Percentiles rank a stretch among this genome's conserved stretches.
phyloP scores from a whole-genome alignment of 2,329 filamentous ascomycete species.

The Pseudohalonectria lignicola region DNA sequence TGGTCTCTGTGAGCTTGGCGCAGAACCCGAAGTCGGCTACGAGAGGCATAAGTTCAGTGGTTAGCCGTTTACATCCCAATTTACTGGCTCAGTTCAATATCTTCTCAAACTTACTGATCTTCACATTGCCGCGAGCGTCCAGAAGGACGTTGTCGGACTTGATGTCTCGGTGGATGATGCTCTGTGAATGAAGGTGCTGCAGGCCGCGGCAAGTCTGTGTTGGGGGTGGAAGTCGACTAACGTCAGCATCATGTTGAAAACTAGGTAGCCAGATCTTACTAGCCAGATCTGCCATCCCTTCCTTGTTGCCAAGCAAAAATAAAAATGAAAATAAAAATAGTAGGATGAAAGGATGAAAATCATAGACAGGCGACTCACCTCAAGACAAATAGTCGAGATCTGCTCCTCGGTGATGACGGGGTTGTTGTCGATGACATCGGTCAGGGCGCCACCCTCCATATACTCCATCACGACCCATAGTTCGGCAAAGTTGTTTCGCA shows the following conservation, averaged over 20 bases:
- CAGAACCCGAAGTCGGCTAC: conserved; percentile 98
- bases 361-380: conserved; percentile 72
- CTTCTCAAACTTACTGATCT: conserved; percentile 75
- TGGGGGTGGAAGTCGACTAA: too few relatives aligned
- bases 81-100: too few relatives aligned
- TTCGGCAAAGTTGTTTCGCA: conserved; percentile 88
- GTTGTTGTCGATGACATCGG: conserved; percentile 98
- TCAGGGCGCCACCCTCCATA: conserved; percentile 96
- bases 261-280: too few relatives aligned
- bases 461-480: conserved; percentile 99
- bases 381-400: conserved; percentile 91
- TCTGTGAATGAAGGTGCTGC: conserved; percentile 87
- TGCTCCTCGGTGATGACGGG: conserved; percentile 88
- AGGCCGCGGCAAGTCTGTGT: conserved; percentile 84
- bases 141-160: conserved; percentile 98
- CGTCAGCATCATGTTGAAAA: too few relatives aligned
- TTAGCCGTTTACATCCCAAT: not conserved
- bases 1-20: conserved; percentile 93
- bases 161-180: conserved; percentile 98
- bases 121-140: conserved; percentile 89
- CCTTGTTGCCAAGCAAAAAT: too few relatives aligned
- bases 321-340: conserved; percentile 7
- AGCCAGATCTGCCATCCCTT: too few relatives aligned
- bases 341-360: conserved; percentile 1
- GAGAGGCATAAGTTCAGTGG: conserved; percentile 4